Conservation (phyloP, 2,329 filamentous ascomycete species). For the Alternaria sp. region DNA sequence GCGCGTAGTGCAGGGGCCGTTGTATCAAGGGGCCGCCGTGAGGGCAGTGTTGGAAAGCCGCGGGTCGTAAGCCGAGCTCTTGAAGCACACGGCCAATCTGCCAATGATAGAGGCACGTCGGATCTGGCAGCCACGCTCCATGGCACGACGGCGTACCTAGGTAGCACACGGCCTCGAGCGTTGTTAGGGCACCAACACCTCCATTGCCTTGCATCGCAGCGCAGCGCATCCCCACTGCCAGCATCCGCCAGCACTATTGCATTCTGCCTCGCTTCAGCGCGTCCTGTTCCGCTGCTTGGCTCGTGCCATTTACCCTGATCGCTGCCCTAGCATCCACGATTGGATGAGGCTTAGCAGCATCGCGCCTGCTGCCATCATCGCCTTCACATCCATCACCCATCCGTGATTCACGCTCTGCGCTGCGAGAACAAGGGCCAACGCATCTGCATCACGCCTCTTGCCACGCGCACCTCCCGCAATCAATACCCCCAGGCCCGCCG, state of each 20-base stretch:
- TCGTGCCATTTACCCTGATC: conserved; percentile 14
- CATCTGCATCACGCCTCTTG: neutral
- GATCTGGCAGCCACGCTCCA: neutral
- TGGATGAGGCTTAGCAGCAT: conserved; percentile 17
- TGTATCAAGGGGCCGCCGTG: conserved; percentile 1
- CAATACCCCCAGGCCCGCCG: neutral
- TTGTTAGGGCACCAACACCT: neutral
- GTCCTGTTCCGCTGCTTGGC: conserved; percentile 10
- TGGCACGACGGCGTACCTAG: neutral
- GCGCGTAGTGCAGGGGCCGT: conserved; percentile 7
- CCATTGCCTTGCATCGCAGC: neutral
- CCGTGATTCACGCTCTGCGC: neutral
- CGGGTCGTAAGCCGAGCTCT: neutral
- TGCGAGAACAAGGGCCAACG: neutral
- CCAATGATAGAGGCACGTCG: conserved; percentile 1
- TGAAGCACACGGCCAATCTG: conserved; percentile 5
- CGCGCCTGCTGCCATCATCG: conserved; percentile 3
- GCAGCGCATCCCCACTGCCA: neutral
- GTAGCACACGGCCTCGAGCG: conserved; percentile 2
- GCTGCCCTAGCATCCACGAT: conserved; percentile 7
- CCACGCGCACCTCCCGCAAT: neutral
- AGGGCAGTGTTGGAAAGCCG: neutral
- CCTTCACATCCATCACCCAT: neutral
- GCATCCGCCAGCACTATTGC: neutral
- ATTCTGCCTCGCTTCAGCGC: conserved; percentile 2